Base-by-base conservation (phyloP, 2,329 filamentous ascomycete species). In the Claviceps spartinae region DNA sequence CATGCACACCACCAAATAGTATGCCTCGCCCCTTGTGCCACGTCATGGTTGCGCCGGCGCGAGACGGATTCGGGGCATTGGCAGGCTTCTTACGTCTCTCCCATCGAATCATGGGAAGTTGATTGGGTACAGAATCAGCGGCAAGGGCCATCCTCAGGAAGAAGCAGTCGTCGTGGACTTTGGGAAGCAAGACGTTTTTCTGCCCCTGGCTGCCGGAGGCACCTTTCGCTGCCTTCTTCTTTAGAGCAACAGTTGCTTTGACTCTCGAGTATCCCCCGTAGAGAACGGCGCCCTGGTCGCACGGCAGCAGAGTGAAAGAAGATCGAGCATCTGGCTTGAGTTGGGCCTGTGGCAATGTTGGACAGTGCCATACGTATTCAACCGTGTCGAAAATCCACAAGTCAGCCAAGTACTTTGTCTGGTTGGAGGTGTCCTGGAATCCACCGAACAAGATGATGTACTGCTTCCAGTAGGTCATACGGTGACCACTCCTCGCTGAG, bases 391-490 rank as follows among this genome's bases (percentile, higher is more conserved):
- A 98, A 50, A 97, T 77, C 91, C 93, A 98, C 38, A 97, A 72
- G 66, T 98, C 93, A 41, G 85, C 83, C 16, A 98, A 71, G 65
- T 98, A 98, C 65, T 90, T 94, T 5, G 91, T 97, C 65, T 90
- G 85, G 65, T 94, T 88, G 9, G 88, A 91, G 0, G 91, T 97
- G 65, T 97, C 93, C 69, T 98, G 93, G 66, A 98, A 98, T 0
- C 93, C 93, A 53, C 93, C 93, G 63, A 95, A 97, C 1, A 98
- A 74, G 54, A 98, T 79, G 56, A 98, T 89, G 68, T 95, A 97
- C 65, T 96, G 88, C 71, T 97, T 97, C 77, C 82, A 97, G 66
- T 88, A 91, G 2, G 90, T 94, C 89, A 98, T 95, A 58, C 91
- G 81, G 67, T 96, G 90, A 3, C 93, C 93, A 65, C 87, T 94